Evolutionary conservation across 257 asterid genomes (phyloP).

Genomic region (Lycium barbarum): DNA sequence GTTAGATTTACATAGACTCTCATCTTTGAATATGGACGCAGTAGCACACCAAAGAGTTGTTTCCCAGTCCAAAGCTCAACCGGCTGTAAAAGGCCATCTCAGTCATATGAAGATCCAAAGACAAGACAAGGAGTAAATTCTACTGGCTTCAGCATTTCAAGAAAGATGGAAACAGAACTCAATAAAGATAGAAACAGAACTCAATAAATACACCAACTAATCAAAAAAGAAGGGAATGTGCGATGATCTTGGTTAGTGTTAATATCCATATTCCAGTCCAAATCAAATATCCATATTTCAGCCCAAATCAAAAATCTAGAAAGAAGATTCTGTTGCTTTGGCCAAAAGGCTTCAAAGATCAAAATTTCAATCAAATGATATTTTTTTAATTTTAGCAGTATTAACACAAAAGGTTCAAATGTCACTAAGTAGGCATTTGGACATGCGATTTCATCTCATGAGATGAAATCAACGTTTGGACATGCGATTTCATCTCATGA

Average conservation of each 20-base stretch:
- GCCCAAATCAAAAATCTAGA: neutral
- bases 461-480: no score
- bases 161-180: slow-evolving; percentile 25
- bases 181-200: slow-evolving; percentile 12
- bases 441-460: no score
- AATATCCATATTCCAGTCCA: neutral
- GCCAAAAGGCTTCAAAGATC: slow-evolving; percentile 19
- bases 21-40: slow-evolving; percentile 83
- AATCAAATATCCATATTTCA: slow-evolving; percentile 1
- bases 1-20: slow-evolving; percentile 85
- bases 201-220: neutral
- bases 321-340: neutral
- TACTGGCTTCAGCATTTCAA: slow-evolving; percentile 20
- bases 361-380: slow-evolving; percentile 22
- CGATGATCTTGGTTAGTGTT: neutral
- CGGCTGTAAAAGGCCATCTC: slow-evolving; percentile 62
- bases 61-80: slow-evolving; percentile 98
- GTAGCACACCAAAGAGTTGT: slow-evolving; percentile 74
- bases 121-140: slow-evolving; percentile 11
- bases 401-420: neutral
- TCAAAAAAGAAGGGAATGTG: neutral
- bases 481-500: no score
- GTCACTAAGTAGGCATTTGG: no score
- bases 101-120: slow-evolving; percentile 25
- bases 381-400: neutral